Evolutionary conservation across 2,329 filamentous ascomycete genomes (phyloP).

Genomic region (Cryphonectria nitschkei): DNA sequence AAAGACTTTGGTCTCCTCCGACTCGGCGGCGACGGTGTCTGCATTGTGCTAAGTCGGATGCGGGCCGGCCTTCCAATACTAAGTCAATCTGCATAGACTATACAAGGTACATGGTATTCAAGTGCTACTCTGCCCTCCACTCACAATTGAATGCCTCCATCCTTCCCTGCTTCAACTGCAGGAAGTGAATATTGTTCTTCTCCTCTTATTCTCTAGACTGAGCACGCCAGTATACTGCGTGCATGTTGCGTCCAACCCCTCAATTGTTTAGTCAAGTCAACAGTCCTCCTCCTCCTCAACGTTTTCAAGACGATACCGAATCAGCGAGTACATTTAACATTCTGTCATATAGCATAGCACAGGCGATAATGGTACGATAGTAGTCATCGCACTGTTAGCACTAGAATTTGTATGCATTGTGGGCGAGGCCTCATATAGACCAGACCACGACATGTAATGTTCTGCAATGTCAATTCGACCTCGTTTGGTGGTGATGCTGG

Average conservation of each 20-base stretch:
- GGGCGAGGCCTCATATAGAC: background rate
- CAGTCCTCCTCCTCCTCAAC: background rate
- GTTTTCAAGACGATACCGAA: background rate
- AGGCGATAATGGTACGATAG: background rate
- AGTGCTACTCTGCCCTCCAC: background rate
- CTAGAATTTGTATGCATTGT: too few relatives aligned
- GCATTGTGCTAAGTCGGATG: background rate
- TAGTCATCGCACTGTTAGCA: background rate
- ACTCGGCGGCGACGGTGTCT: slow-evolving; percentile 6
- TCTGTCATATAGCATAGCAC: background rate
- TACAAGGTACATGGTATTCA: background rate
- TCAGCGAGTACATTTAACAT: background rate
- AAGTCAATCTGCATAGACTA: background rate
- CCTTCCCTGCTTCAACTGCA: background rate
- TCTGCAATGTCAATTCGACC: too few relatives aligned
- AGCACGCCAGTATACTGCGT: background rate
- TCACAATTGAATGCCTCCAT: background rate
- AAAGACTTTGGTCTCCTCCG: slow-evolving; percentile 9
- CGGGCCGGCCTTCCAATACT: background rate
- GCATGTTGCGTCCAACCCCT: background rate
- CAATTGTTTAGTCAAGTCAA: background rate
- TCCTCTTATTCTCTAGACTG: background rate
- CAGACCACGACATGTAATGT: background rate
- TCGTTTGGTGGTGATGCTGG: background rate
- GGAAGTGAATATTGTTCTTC: too few relatives aligned